Percentiles rank a stretch among this genome's conserved stretches.
These are phyloP conservation scores for Cyclotella atomus DNA, from an alignment of 108 stramenopile genomes.

Conservation along the genomic window DNA sequence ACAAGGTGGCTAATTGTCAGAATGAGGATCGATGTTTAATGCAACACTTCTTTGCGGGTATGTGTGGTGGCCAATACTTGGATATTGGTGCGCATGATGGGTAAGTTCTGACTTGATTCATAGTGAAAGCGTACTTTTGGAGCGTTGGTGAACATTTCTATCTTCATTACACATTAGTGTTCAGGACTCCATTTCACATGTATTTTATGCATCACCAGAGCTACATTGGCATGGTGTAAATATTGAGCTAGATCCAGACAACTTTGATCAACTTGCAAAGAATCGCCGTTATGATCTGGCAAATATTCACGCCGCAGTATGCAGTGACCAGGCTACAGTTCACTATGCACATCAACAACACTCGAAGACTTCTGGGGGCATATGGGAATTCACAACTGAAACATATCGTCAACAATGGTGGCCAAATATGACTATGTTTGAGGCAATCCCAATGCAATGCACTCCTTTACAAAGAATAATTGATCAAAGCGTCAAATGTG, in stretches of 20 bases:
- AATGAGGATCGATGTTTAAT: conserved; percentile 40
- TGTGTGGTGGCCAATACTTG: conserved; percentile 43
- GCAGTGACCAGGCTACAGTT: conserved; percentile 33
- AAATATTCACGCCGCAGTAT: conserved; percentile 46
- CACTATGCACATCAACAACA: conserved; percentile 28
- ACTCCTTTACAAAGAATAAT: conserved; percentile 42
- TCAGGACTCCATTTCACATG: conserved; percentile 24
- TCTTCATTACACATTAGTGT: conserved; percentile 6
- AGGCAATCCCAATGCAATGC: conserved; percentile 37
- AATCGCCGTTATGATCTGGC: conserved; percentile 39
- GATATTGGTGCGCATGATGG: conserved; percentile 43
- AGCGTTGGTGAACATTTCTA: background rate
- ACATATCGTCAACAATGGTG: conserved; percentile 30
- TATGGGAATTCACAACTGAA: conserved; percentile 43
- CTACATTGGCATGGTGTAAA: conserved; percentile 43
- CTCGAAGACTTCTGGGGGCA: conserved; percentile 13
- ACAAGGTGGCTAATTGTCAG: background rate
- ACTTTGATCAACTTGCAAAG: conserved; percentile 19
- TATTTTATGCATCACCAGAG: conserved; percentile 24
- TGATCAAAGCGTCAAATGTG: conserved; percentile 26
- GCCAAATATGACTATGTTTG: conserved; percentile 37
- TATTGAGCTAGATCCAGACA: conserved; percentile 40
- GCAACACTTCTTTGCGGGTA: conserved; percentile 39
- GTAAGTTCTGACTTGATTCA: background rate
- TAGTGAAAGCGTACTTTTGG: no score